Base-by-base conservation (phyloP, 306 rosid species). In the Vicia sativa region DNA sequence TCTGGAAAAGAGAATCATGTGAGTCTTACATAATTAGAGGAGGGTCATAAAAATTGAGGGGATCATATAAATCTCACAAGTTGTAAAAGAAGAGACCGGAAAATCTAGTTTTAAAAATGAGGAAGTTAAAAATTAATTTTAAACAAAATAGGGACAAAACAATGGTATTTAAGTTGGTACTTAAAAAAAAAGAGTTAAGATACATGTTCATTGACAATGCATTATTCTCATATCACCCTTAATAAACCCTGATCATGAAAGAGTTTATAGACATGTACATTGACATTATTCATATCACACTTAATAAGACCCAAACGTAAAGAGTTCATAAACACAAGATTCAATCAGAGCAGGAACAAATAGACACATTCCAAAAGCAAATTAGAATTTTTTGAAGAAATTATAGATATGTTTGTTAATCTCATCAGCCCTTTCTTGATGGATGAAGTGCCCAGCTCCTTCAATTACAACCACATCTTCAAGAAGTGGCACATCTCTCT, bases 391-490 rank as follows among this genome's bases (percentile, higher is more conserved):
- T 48, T 13, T 42, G 73, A 89, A 46, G 85, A 86, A 89, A 10
- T 92, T 79, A 49, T 72, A 55, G 50, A 92, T 89, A 76, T 84
- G 89, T 6, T 78, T 60, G 79, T 35, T 89, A 68, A 89, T 80
- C 64, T 89, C 93, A 21, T 73, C 72, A 10, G 87, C 62, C 72
- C 73, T 87, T 78, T 89, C 92, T 81, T 83, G 85, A 11, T 85
- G 79, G 53, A 87, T 4, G 68, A 89, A 92, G 67, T 92, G 98
- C 2, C 80, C 96, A 0, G 74, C 96, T 12, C 92, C 95, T 84
- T 89, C 86, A 80, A 86, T 37, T 1, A 89, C 85, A 10, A 87
- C 77, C 0, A 84, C 83, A 23, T 92, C 95, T 63, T 92, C 77
- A 26, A 92, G 84, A 58, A 83, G 69, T 0, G 96, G 98, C 54